phyloP scores from a whole-genome alignment of 1,139 yeast species.

The Nadsonia starkeyi-henricii region DNA sequence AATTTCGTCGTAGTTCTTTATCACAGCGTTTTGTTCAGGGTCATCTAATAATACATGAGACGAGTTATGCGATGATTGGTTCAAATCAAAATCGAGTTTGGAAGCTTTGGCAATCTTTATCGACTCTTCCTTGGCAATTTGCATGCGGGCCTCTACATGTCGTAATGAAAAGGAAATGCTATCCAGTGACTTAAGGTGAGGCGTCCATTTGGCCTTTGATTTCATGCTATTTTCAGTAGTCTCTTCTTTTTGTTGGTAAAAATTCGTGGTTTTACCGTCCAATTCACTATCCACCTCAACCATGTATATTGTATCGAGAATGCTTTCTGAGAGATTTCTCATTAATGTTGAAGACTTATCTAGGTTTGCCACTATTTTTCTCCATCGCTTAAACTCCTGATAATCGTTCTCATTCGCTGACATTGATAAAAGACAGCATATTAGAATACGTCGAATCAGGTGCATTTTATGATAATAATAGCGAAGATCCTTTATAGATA shows the following conservation, averaged over 20 bases:
- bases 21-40: too few relatives aligned
- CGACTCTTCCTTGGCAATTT: constrained; percentile 18
- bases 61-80: too few relatives aligned
- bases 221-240: too few relatives aligned
- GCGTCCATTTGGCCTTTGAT: constrained; percentile 1
- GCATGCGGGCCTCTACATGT: constrained; percentile 25
- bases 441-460: constrained; percentile 26
- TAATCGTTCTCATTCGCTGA: constrained; percentile 18
- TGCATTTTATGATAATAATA: constrained; percentile 25
- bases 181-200: constrained; percentile 14
- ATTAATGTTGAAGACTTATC: neutral
- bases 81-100: too few relatives aligned
- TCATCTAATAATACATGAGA: too few relatives aligned
- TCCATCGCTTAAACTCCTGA: constrained; percentile 6
- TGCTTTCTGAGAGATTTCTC: constrained; percentile 2
- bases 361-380: constrained; percentile 5
- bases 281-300: neutral
- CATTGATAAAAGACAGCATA: constrained; percentile 30
- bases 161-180: constrained; percentile 19
- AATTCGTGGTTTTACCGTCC: neutral
- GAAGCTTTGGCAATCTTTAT: neutral
- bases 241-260: too few relatives aligned
- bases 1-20: neutral
- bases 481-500: constrained; percentile 17
- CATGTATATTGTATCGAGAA: constrained; percentile 4